Conservation (phyloP, 305 asterid genomes). For the Fraxinus greggii region DNA sequence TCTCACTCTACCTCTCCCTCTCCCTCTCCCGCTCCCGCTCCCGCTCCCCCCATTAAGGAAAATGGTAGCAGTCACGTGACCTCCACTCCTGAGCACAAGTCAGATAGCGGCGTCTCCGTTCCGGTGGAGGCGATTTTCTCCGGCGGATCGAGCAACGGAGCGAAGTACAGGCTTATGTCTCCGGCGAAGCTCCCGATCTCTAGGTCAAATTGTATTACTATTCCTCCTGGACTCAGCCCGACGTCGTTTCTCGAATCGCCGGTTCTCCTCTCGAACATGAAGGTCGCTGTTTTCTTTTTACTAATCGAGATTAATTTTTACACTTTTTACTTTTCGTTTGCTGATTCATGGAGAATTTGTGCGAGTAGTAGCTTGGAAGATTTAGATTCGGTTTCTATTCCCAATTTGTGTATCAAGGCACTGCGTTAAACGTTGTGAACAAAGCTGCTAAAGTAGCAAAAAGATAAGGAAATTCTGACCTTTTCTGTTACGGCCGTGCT, state of each 20-base stretch:
- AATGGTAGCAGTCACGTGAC: constrained; percentile 23
- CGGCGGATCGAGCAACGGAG: constrained; percentile 59
- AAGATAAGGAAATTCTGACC: not conserved
- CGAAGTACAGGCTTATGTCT: constrained; percentile 85
- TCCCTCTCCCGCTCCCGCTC: constrained; percentile 24
- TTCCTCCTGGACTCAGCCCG: constrained; percentile 96
- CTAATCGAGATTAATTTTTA: not conserved
- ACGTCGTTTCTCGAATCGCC: constrained; percentile 95
- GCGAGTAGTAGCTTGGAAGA: not conserved
- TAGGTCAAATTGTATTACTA: constrained; percentile 75
- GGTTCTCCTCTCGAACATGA: constrained; percentile 85
- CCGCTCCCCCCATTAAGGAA: constrained; percentile 4
- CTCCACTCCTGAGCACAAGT: not conserved
- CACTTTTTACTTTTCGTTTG: not conserved
- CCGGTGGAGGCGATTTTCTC: constrained; percentile 14
- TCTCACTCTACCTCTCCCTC: too few species aligned
- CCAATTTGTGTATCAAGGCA: constrained; percentile 17
- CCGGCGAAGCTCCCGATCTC: constrained; percentile 99
- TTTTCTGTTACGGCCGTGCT: not conserved
- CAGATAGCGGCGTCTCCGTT: constrained; percentile 9
- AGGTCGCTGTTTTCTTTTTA: constrained; percentile 42
- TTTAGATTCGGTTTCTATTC: constrained; percentile 50
- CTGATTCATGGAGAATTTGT: not conserved
- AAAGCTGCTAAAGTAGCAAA: not conserved
- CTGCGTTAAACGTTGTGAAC: constrained; percentile 8